Conservation (phyloP, 169 alveolate species). For the Condylostoma magnum region DNA sequence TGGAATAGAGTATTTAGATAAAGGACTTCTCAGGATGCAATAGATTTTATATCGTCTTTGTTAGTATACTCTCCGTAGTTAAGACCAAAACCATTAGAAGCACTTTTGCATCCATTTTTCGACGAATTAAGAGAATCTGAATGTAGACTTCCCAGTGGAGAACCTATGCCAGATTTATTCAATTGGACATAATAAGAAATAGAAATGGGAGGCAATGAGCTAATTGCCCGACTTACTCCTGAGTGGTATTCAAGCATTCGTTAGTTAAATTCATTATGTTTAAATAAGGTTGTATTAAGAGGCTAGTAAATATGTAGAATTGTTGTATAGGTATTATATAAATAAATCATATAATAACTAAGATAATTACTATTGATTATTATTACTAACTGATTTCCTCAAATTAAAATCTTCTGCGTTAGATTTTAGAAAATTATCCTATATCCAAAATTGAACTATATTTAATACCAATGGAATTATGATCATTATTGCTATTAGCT, state of each 20-base stretch:
- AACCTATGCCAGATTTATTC: conserved; percentile 68
- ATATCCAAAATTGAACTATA: conserved; percentile 55
- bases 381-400: neutral
- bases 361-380: neutral
- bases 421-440: conserved; percentile 55
- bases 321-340: too few species aligned
- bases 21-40: conserved; percentile 66
- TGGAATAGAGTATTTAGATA: conserved; percentile 66
- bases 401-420: neutral
- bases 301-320: too few species aligned
- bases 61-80: conserved; percentile 66
- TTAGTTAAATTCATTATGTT: neutral
- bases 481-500: conserved; percentile 60
- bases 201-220: neutral
- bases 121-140: conserved; percentile 73
- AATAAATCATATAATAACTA: neutral
- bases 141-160: conserved; percentile 51
- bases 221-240: conserved; percentile 9
- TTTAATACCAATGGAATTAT: conserved; percentile 48
- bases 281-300: too few species aligned
- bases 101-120: conserved; percentile 72
- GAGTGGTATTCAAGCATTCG: neutral
- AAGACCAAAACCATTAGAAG: conserved; percentile 67
- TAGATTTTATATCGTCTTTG: conserved; percentile 62
- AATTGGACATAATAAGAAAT: conserved; percentile 56